Base-by-base conservation (phyloP, 345 rosid genomes). In the Rhizophora apiculata region DNA sequence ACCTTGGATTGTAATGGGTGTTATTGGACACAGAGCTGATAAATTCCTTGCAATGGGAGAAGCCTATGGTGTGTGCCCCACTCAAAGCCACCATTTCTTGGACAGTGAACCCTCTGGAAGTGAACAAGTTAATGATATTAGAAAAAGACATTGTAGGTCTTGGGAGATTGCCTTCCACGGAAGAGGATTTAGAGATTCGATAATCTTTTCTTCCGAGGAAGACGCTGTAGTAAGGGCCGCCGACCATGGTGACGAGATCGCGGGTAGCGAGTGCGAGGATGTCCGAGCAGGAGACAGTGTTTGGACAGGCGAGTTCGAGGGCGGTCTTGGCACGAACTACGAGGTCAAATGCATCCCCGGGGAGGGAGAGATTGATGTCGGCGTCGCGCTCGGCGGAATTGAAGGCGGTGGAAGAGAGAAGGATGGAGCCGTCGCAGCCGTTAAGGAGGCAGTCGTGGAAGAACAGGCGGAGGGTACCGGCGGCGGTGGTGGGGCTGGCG, bases 11-110 rank as follows among this genome's bases (percentile, higher is more conserved):
- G 75, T 89, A 90, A 67, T 77, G 71, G 26, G 89, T 82, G 62
- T 82, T 80, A 30, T 84, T 83, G 32, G 75, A 70, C 46, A 89
- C 67, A 56, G 63, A 74, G 39, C 61, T 69, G 65, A 48, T 74
- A 55, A 95, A 92, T 82, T 89, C 97, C 53, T 86, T 88, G 65
- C 99, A 95, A 70, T 95, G 97, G 6, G 99, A 95, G 82, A 95
- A 87, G 2, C 99, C 99, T 18, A 91, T 83, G 2, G 96, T 88
- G 74, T 95, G 99, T 0, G 99, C 96, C 0, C 99, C 99, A 55
- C 90, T 84, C 6, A 95, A 66, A 5, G 97, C 97, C 53, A 92
- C 96, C 90, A 87, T 86, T 75, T 95, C 99, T 54, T 85, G 96
- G 58, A 78, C 58, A n/a, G 76, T 73, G 79, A 95, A 92, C 1